Evolutionary conservation across 768 basidiomycete genomes (phyloP).

Genomic region (Leccinum variicolor): DNA sequence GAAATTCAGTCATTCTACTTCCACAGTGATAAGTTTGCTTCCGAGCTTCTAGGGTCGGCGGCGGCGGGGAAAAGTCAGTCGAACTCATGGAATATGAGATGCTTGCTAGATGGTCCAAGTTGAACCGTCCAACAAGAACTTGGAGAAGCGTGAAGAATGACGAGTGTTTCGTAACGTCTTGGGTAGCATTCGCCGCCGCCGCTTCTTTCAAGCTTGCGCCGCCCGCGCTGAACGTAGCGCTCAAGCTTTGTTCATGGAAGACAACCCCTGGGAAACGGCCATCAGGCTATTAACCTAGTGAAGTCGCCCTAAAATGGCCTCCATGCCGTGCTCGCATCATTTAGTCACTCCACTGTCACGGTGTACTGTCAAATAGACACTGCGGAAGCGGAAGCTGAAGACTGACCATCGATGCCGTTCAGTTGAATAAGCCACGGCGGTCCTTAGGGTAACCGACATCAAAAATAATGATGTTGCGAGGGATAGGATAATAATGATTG

Average conservation of each 20-base stretch:
- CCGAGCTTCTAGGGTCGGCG: background rate
- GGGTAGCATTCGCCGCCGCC: background rate
- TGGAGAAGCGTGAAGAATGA: no score
- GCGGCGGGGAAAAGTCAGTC: background rate
- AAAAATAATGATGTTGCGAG: background rate
- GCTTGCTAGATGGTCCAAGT: background rate
- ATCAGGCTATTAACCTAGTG: background rate
- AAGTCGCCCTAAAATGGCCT: background rate
- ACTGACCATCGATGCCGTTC: background rate
- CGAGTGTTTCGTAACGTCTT: background rate
- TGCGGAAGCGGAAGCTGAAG: background rate
- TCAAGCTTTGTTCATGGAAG: background rate
- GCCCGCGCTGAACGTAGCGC: background rate
- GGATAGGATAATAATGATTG: constrained; percentile 2
- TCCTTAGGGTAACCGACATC: background rate
- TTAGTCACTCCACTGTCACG: background rate
- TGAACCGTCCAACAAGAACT: background rate
- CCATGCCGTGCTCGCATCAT: background rate
- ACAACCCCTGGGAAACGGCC: background rate
- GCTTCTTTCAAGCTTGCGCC: background rate
- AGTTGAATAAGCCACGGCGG: background rate
- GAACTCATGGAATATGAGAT: background rate
- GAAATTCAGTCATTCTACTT: no score
- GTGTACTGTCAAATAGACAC: background rate
- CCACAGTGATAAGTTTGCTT: background rate